Evolutionary conservation across 371 early-diverging fungal species (phyloP).

Genomic region (Lichtheimia hyalospora): DNA sequence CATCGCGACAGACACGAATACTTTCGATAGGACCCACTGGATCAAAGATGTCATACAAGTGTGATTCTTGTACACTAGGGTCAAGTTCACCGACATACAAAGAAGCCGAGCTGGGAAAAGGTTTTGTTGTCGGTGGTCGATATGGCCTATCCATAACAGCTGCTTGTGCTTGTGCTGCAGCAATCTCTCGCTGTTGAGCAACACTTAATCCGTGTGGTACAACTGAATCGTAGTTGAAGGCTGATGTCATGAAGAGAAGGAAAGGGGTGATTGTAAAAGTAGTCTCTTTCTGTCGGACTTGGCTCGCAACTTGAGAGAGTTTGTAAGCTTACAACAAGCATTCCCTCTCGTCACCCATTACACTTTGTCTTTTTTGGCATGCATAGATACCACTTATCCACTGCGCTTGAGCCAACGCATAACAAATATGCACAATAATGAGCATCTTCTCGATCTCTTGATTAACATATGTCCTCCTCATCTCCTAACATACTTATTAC

Average conservation of each 20-base stretch:
- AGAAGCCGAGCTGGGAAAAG: slow-evolving; percentile 48
- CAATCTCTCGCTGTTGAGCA: slow-evolving; percentile 42
- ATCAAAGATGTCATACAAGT: slow-evolving; percentile 91
- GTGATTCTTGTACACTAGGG: slow-evolving; percentile 89
- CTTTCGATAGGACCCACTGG: slow-evolving; percentile 89
- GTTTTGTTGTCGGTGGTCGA: slow-evolving; percentile 18
- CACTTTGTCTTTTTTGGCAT: no score
- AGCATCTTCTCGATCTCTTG: no score
- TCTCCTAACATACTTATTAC: no score
- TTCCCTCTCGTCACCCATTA: no score
- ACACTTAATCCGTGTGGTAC: slow-evolving; percentile 29
- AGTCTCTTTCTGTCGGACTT: no score
- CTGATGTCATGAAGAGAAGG: slow-evolving; percentile 5
- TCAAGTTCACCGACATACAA: slow-evolving; percentile 92
- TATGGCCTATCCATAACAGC: slow-evolving; percentile 16
- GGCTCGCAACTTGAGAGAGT: no score
- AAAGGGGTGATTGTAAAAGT: neutral
- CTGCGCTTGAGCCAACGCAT: no score
- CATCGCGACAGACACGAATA: slow-evolving; percentile 96
- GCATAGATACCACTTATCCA: no score
- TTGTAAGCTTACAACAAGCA: no score
- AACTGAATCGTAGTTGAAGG: slow-evolving; percentile 10
- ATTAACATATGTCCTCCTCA: no score
- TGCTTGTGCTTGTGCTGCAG: slow-evolving; percentile 36
- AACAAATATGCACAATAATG: no score